Evolutionary conservation across 2,329 filamentous ascomycete genomes (phyloP).

Genomic region (Corniculantispora saksenae): DNA sequence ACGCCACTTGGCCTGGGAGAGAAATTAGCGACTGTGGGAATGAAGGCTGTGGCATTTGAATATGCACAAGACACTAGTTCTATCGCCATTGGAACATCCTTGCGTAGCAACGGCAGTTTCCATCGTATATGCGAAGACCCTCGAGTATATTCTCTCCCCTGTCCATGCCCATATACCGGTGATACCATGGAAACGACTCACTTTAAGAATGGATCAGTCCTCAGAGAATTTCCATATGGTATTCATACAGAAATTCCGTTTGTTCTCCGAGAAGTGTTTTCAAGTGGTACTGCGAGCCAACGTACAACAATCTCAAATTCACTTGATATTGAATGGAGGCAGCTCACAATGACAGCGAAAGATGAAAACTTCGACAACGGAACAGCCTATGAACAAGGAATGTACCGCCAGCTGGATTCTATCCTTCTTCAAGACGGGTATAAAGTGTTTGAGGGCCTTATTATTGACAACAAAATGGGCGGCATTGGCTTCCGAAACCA

Average conservation of each 20-base stretch:
- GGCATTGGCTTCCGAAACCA: not conserved
- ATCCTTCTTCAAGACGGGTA: not conserved
- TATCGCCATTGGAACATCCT: too few species aligned
- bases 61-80: not conserved
- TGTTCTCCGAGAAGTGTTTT: too few species aligned
- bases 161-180: too few species aligned
- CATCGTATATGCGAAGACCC: too few species aligned
- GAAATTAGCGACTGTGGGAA: not conserved
- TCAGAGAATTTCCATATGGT: not conserved
- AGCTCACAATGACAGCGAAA: not conserved
- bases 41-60: not conserved
- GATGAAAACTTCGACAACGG: not conserved
- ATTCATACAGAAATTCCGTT: not conserved
- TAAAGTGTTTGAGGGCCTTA: not conserved
- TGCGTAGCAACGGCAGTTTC: too few species aligned
- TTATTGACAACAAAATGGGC: not conserved
- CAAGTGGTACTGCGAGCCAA: not conserved
- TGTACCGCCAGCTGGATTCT: not conserved
- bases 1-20: not conserved
- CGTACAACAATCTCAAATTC: not conserved
- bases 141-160: too few species aligned
- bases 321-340: not conserved
- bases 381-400: not conserved
- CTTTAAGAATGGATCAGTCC: not conserved
- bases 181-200: not conserved